A percentile compares a stretch with the other conserved stretches of the same genome.
Evolutionary conservation across 106 monocot species (phyloP).

Genomic region (Dendrobium nobile): DNA sequence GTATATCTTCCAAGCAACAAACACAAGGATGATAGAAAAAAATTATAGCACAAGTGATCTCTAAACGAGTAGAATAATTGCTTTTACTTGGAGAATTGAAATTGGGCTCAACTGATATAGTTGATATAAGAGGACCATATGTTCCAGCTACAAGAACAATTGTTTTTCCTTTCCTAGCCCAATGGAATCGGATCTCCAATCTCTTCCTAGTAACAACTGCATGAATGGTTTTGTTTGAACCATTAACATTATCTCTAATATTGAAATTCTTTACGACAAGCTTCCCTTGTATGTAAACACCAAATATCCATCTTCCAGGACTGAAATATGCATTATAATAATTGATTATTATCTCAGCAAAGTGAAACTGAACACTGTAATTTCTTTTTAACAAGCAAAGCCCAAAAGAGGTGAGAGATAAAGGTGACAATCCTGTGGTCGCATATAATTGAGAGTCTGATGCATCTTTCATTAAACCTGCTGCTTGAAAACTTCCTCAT

Average conservation of each 20-base stretch:
- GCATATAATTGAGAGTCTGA: slow-evolving; percentile 11
- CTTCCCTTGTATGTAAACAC: slow-evolving; percentile 70
- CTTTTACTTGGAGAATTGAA: slow-evolving; percentile 2
- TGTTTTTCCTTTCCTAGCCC: slow-evolving; percentile 75
- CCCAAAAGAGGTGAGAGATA: slow-evolving; percentile 24
- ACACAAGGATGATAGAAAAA: background rate
- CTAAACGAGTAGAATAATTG: background rate
- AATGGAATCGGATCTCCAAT: slow-evolving; percentile 55
- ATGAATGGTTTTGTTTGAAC: slow-evolving; percentile 36
- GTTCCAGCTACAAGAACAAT: slow-evolving; percentile 59
- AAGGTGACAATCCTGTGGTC: slow-evolving; percentile 24
- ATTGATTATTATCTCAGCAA: slow-evolving; percentile 53
- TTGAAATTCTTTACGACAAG: slow-evolving; percentile 67
- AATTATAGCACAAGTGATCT: background rate
- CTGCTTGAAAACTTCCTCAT: slow-evolving; percentile 21
- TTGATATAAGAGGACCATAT: slow-evolving; percentile 77
- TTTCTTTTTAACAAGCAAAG: slow-evolving; percentile 23
- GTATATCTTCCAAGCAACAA: slow-evolving; percentile 10
- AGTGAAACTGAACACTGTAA: slow-evolving; percentile 33
- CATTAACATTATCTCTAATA: slow-evolving; percentile 51
- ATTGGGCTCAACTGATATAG: slow-evolving; percentile 45
- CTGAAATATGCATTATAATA: slow-evolving; percentile 42
- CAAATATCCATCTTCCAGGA: slow-evolving; percentile 57
- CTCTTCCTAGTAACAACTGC: slow-evolving; percentile 36
- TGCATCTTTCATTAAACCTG: slow-evolving; percentile 10